Conservation (phyloP, 75 land plant species). For the Pinus taeda region DNA sequence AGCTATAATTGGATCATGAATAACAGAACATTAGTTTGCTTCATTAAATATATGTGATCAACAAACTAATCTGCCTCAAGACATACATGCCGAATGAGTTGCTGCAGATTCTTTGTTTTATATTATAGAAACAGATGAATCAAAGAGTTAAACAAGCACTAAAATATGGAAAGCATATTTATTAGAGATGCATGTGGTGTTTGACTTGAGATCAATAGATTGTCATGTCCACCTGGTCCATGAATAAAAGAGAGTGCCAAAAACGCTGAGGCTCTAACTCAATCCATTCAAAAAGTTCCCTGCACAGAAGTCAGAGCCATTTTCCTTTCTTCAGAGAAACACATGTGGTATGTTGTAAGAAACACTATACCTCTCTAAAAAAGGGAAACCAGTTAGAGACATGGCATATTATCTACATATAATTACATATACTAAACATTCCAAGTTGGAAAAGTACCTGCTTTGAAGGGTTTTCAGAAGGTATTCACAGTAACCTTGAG, state of each 20-base stretch:
- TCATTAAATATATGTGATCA: background rate
- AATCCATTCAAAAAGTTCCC: constrained; percentile 99
- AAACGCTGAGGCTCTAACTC: constrained; percentile 87
- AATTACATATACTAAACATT: background rate
- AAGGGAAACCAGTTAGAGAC: background rate
- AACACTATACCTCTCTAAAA: background rate
- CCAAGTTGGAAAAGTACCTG: constrained; percentile 42
- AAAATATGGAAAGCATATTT: background rate
- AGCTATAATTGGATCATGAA: background rate
- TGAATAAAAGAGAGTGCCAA: constrained; percentile 93
- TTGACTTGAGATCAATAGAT: background rate
- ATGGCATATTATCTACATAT: no score
- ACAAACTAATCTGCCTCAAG: background rate
- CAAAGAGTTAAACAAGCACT: no score
- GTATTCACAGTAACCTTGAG: constrained; percentile 89
- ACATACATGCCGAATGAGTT: background rate
- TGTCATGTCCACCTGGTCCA: constrained; percentile 80
- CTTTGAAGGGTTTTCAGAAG: constrained; percentile 80
- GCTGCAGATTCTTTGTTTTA: background rate
- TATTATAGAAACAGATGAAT: background rate
- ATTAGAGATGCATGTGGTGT: background rate
- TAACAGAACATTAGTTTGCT: background rate
- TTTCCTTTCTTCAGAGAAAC: background rate
- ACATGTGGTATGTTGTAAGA: background rate
- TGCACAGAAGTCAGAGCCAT: constrained; percentile 11